Percentiles rank a stretch among this genome's conserved stretches.
These are phyloP conservation scores for Acanthamoeba culbertsoni DNA, from an alignment of 208 protist genomes.

Conservation along the genomic window DNA sequence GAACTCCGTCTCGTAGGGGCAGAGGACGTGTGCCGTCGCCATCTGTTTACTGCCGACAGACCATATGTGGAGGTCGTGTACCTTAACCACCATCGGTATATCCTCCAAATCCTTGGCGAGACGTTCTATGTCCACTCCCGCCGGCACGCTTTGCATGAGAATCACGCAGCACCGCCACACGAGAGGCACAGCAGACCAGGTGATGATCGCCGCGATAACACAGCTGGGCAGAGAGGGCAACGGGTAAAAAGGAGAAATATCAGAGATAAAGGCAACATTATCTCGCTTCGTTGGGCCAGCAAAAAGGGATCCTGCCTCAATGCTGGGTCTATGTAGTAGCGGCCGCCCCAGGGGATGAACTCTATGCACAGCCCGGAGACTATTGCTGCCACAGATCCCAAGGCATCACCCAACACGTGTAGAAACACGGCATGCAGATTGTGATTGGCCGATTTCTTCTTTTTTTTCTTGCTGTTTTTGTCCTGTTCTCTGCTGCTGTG, in stretches of 20 bases:
- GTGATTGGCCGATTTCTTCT: not conserved
- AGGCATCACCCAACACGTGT: conserved; percentile 80
- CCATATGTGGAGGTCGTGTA: conserved; percentile 70
- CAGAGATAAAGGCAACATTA: not conserved
- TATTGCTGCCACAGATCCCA: conserved; percentile 80
- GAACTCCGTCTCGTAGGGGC: not conserved
- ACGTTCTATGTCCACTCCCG: conserved; percentile 58
- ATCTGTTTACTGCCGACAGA: conserved; percentile 72
- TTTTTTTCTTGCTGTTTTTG: not conserved
- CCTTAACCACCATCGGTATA: conserved; percentile 18
- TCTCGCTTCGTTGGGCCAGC: not conserved
- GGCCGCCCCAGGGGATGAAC: conserved; percentile 48
- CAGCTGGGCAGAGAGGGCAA: too few species aligned
- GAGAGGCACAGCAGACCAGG: conserved; percentile 62
- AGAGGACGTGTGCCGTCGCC: conserved; percentile 72
- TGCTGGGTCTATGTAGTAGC: conserved; percentile 76
- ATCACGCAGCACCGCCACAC: conserved; percentile 64
- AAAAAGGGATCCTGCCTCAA: not conserved
- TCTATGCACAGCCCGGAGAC: conserved; percentile 65
- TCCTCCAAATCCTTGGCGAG: conserved; percentile 61
- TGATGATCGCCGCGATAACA: conserved; percentile 74
- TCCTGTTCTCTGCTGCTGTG: too few species aligned
- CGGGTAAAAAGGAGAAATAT: conserved; percentile 57
- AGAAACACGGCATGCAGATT: conserved; percentile 83
- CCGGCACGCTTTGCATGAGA: conserved; percentile 77